These are phyloP conservation scores for Pythium periplocum DNA, from an alignment of 352 stramenopile genomes.

Conservation along the genomic window DNA sequence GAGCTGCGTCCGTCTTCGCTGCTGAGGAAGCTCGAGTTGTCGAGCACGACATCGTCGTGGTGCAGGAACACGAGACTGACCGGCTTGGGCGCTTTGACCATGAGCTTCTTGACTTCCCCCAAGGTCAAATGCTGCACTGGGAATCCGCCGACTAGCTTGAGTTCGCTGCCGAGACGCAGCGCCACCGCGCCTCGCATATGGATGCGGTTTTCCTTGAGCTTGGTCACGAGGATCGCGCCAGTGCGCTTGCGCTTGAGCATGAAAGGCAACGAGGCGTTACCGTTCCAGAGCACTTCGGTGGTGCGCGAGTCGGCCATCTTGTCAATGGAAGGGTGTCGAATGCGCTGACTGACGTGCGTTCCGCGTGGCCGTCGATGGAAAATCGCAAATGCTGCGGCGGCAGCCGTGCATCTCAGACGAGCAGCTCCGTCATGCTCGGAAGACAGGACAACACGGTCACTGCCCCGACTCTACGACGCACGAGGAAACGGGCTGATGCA, in stretches of 20 bases:
- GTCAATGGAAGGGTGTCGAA: no score
- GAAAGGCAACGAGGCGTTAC: constrained; percentile 44
- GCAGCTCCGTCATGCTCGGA: no score
- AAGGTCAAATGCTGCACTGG: constrained; percentile 65
- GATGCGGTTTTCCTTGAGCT: constrained; percentile 24
- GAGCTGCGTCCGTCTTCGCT: constrained; percentile 21
- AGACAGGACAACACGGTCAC: no score
- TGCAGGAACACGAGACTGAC: constrained; percentile 81
- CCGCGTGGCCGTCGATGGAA: no score
- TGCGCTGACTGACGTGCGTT: no score
- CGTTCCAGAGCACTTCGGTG: constrained; percentile 69
- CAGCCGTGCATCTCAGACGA: no score
- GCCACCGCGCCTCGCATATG: constrained; percentile 17
- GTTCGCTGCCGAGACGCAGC: constrained; percentile 57
- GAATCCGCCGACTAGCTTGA: constrained; percentile 73
- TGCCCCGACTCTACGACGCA: no score
- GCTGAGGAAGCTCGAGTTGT: constrained; percentile 37
- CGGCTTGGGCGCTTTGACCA: constrained; percentile 64
- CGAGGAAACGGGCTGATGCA: no score
- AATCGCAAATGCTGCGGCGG: no score
- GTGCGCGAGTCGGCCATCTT: constrained; percentile 25
- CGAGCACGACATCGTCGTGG: constrained; percentile 34
- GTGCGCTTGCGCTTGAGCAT: constrained; percentile 73
- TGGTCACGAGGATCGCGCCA: constrained; percentile 64
- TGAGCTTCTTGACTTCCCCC: constrained; percentile 72